These are phyloP conservation scores for Cyclotella cryptica DNA, from an alignment of 108 stramenopile species.

Conservation along the genomic window DNA sequence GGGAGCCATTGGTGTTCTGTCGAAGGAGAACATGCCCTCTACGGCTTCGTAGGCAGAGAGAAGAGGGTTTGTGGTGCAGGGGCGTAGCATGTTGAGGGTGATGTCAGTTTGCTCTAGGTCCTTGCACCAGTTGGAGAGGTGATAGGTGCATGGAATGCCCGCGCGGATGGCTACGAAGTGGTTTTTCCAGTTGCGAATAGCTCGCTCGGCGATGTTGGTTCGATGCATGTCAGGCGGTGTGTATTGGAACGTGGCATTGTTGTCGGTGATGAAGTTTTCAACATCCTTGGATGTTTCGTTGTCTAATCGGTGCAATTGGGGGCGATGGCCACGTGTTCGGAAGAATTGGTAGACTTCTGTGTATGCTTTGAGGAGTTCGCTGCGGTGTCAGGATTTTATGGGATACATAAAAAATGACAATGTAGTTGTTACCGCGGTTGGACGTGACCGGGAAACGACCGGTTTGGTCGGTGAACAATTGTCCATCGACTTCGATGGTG, in stretches of 20 bases:
- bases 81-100: constrained; percentile 55
- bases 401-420: constrained; percentile 50
- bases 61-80: too few relatives aligned
- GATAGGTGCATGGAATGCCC: constrained; percentile 33
- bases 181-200: constrained; percentile 42
- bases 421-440: constrained; percentile 31
- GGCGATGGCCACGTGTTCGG: not conserved
- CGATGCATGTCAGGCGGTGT: constrained; percentile 48
- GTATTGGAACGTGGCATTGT: constrained; percentile 32
- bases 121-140: constrained; percentile 38
- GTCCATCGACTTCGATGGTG: constrained; percentile 9
- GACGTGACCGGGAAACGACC: constrained; percentile 43
- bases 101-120: constrained; percentile 42
- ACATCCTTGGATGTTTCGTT: constrained; percentile 19
- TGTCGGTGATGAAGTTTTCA: not conserved
- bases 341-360: not conserved
- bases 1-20: too few relatives aligned
- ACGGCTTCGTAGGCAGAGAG: too few relatives aligned
- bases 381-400: constrained; percentile 5
- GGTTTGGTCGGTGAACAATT: constrained; percentile 43
- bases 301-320: constrained; percentile 23
- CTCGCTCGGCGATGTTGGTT: constrained; percentile 44
- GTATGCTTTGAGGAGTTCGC: constrained; percentile 3
- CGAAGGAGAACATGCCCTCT: too few relatives aligned
- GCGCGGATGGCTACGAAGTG: constrained; percentile 32